Percentiles rank a stretch among this genome's conserved stretches.
Conservation (phyloP, 2,329 filamentous ascomycete species). For the Penicillium sp. region DNA sequence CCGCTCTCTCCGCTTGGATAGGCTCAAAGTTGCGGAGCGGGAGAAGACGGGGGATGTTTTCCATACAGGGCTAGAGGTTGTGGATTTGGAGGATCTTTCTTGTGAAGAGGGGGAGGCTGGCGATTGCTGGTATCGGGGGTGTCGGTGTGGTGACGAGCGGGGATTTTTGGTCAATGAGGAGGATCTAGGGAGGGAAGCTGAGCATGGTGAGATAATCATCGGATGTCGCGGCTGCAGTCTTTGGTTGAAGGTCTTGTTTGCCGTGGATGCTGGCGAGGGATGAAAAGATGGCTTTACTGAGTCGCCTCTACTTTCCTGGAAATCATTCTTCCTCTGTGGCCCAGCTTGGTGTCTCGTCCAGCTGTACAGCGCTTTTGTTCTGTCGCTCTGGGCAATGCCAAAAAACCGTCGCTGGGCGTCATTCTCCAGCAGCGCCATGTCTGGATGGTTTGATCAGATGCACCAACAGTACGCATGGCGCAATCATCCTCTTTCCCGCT, state of each 20-base stretch:
- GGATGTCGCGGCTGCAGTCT: slow-evolving; percentile 62
- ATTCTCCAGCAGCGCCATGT: neutral
- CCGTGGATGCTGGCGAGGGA: slow-evolving; percentile 35
- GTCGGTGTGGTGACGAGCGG: slow-evolving; percentile 56
- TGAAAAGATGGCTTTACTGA: neutral
- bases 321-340: neutral
- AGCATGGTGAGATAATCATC: slow-evolving; percentile 55
- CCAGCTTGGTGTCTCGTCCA: neutral
- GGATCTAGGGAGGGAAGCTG: slow-evolving; percentile 51
- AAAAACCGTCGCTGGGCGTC: too few relatives aligned
- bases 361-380: neutral
- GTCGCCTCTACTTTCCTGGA: neutral
- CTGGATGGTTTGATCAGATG: neutral
- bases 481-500: neutral
- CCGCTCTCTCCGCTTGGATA: slow-evolving; percentile 38
- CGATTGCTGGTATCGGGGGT: slow-evolving; percentile 53
- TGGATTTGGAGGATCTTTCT: slow-evolving; percentile 56
- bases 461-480: too few relatives aligned
- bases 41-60: slow-evolving; percentile 36
- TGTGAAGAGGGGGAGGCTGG: slow-evolving; percentile 37
- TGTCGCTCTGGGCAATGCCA: neutral
- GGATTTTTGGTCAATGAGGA: slow-evolving; percentile 55
- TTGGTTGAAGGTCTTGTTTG: slow-evolving; percentile 60
- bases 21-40: slow-evolving; percentile 24
- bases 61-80: slow-evolving; percentile 53